Evolutionary conservation across 352 stramenopile genomes (phyloP), one percentile per base, ranked within the genome.

Genomic region (Globisporangium ultimum): DNA sequence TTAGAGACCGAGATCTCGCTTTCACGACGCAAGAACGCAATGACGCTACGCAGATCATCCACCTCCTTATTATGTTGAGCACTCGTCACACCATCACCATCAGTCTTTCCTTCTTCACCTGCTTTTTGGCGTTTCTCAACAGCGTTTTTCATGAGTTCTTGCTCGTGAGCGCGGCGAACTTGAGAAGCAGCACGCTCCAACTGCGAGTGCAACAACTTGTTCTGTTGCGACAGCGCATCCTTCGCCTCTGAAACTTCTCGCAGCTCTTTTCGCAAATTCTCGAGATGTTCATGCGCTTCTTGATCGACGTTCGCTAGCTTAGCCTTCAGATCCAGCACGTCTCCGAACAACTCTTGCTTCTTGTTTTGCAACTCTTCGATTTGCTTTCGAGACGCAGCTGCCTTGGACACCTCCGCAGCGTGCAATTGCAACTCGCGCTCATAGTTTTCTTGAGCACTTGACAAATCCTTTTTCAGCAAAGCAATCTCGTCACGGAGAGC

Each of bases 341-440:
- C 61, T 2, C 60, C 57, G 18, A 83, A 60, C 1, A 78, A 58
- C 48, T 76, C 70, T 13, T 70, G 70, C 14, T 72, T 64, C 53
- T 64, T 59, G 38, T 71, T 74, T 48, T 72, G 68, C 24, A 79
- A 60, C 20, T 80, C 70, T 50, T 90, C 77, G 49, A 90, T 66
- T 41, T 79, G 64, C 42, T 80, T 78, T 18, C 80, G 74, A 46
- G 70, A 71, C 11, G 73, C 63, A 2, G 79, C 74, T 14, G 78
- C 69, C 58, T 82, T 85, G 14, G 74, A 63, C 8, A 89, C 79
- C 59, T 91, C 77, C 3, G 71, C 65, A 0, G 86, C 78, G 45
- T 94, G 87, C 42, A 92, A 63, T 58, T 93, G 82, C 21, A 96
- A 59, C 56, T 96, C 87, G 11, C 86, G 81, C 56, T 93, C 83